Base-by-base conservation (phyloP, 73 alveolate species). In the Paramecium sonneborni region DNA sequence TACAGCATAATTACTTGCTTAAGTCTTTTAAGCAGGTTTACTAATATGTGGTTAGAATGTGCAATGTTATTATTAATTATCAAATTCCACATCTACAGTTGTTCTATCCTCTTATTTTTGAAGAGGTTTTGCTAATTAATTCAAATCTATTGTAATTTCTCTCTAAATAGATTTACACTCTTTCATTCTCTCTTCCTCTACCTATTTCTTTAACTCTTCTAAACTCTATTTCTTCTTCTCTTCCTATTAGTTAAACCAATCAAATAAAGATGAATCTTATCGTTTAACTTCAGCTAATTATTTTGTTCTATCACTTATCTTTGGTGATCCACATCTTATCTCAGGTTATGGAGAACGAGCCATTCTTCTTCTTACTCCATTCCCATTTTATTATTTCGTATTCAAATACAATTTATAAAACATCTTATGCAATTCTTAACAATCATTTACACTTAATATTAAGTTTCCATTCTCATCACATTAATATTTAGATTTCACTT, bases 391-490 rank as follows among this genome's bases (percentile, higher is more conserved):
- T 79, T 30, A 9, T 43, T 79, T 79, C 9, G 90, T 79, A 46
- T 79, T 79, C 15, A 79, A 20, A 79, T 79, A 79, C 8, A 79
- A n/a, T 46, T 38, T 79, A 7, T 79, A 79, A n/a, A 79, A 79
- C 55, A 38, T 24, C 18, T 46, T 39, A 23, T 79, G 90, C 21
- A 79, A 44, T 20, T 43, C 69, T 43, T 79, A 20, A 79, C 90
- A 79, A 79, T 79, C 90, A 21, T 21, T 0, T 14, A 20, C 90
- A 12, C 74, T 37, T 37, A 79, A 79, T 30, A 79, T 44, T 9
- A 79, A 15, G 41, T 79, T 79, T 20, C 90, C 90, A 79, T 79
- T 79, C 30, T 79, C 90, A 79, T 79, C 90, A 30, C 44, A 38
- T 34, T 79, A 43, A 79, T 30, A 79, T 79, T 79, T 30, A 15